A percentile compares a stretch with the other conserved stretches of the same genome.
These are phyloP conservation scores for Apiospora marii DNA, from an alignment of 2,329 filamentous ascomycete species.

Conservation along the genomic window DNA sequence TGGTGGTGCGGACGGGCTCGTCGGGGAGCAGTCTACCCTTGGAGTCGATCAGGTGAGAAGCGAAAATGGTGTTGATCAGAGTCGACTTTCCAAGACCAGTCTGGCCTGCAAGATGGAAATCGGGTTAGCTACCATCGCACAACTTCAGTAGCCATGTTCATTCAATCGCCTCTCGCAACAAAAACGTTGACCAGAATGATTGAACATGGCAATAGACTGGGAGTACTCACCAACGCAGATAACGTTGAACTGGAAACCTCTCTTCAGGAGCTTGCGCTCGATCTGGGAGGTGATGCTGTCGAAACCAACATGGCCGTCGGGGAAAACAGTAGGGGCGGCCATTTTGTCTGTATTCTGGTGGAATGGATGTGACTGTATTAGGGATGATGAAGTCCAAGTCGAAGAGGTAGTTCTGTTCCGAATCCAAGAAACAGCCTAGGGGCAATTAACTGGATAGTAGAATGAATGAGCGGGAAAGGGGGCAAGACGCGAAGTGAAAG, in stretches of 20 bases:
- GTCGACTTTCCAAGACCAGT: constrained; percentile 99
- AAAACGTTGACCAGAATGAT: constrained; percentile 23
- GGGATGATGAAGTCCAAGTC: constrained; percentile 37
- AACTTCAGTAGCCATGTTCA: constrained; percentile 7
- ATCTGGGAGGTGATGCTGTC: constrained; percentile 99
- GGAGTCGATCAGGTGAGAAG: constrained; percentile 98
- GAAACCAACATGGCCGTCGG: constrained; percentile 99
- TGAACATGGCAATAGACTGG: constrained; percentile 24
- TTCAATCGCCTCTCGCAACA: constrained; percentile 25
- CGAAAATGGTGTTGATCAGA: constrained; percentile 99
- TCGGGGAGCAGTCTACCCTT: constrained; percentile 94
- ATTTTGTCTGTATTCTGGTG: constrained; percentile 54
- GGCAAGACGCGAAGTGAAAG: constrained; percentile 28
- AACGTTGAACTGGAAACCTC: constrained; percentile 99
- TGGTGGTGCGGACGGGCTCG: constrained; percentile 92
- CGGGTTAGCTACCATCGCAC: constrained; percentile 41
- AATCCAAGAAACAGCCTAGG: constrained; percentile 48
- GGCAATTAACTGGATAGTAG: constrained; percentile 38
- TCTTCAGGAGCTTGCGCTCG: constrained; percentile 99
- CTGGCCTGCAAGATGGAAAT: constrained; percentile 71
- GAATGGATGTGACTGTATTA: constrained; percentile 18
- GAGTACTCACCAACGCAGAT: constrained; percentile 91
- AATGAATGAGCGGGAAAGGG: constrained; percentile 38
- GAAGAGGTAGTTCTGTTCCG: constrained; percentile 42
- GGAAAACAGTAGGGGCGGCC: constrained; percentile 78